Conservation (phyloP, 208 protist genomes). For the Acanthamoeba divionensis region DNA sequence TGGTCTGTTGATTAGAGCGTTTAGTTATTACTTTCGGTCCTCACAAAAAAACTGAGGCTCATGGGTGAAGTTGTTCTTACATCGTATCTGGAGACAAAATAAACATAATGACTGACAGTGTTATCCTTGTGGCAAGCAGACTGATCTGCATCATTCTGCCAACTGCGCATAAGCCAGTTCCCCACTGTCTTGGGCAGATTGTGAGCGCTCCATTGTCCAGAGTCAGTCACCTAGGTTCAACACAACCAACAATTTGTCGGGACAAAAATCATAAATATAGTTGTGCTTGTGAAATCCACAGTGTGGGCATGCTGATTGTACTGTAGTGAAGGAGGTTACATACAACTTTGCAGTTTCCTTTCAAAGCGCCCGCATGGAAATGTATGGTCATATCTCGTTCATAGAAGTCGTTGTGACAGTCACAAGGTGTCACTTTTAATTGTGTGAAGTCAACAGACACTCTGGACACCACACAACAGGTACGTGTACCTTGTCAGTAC, state of each 20-base stretch:
- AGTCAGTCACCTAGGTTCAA: neutral
- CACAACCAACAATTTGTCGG: too few relatives aligned
- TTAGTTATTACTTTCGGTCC: neutral
- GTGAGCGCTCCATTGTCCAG: neutral
- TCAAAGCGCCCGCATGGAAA: neutral
- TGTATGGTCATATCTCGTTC: slow-evolving; percentile 6
- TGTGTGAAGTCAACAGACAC: neutral
- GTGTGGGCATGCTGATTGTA: too few relatives aligned
- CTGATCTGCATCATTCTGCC: neutral
- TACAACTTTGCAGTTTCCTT: neutral
- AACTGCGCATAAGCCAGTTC: slow-evolving; percentile 18
- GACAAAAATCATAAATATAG: too few relatives aligned
- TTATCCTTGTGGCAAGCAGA: slow-evolving; percentile 27
- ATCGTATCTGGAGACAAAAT: slow-evolving; percentile 18
- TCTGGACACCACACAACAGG: neutral
- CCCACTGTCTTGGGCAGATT: slow-evolving; percentile 10
- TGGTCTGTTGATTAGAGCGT: neutral
- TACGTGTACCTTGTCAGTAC: neutral
- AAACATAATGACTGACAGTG: slow-evolving; percentile 14
- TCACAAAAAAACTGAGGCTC: neutral
- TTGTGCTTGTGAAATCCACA: too few relatives aligned
- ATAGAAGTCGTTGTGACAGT: slow-evolving; percentile 23
- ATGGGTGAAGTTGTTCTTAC: neutral
- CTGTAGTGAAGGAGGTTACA: too few relatives aligned
- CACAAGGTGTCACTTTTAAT: neutral